phyloP scores from a whole-genome alignment of 768 basidiomycete genomes.

The Mycena maculata region DNA sequence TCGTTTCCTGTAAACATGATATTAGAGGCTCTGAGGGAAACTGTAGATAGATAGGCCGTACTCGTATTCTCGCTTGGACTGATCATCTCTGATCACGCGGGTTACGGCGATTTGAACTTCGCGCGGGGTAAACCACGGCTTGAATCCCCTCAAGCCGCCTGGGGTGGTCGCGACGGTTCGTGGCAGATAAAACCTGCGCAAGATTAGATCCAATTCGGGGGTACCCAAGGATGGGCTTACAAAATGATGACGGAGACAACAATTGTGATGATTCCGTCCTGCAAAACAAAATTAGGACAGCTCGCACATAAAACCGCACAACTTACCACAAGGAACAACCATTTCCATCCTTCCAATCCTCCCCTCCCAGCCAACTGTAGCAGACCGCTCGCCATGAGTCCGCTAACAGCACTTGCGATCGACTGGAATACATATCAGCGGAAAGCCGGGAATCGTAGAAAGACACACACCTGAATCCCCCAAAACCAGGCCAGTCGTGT shows the following conservation, averaged over 20 bases:
- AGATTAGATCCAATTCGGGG: not conserved
- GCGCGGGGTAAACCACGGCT: conserved; percentile 49
- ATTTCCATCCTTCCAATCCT: conserved; percentile 55
- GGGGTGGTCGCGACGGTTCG: conserved; percentile 41
- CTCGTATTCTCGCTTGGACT: conserved; percentile 53
- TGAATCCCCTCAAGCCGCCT: conserved; percentile 48
- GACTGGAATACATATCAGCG: conserved; percentile 21
- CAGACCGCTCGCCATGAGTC: conserved; percentile 54
- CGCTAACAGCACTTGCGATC: conserved; percentile 54
- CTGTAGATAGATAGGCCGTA: conserved; percentile 26
- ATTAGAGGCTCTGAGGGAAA: not conserved
- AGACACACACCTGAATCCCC: conserved; percentile 45
- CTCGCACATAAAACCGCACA: too few species aligned
- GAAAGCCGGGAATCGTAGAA: not conserved
- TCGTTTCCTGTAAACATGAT: conserved; percentile 39
- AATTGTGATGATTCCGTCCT: conserved; percentile 52
- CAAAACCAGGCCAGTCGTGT: conserved; percentile 57
- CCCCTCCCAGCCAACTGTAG: conserved; percentile 49
- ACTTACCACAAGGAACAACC: conserved; percentile 49
- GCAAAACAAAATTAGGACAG: not conserved
- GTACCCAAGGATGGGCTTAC: conserved; percentile 28
- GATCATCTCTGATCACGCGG: conserved; percentile 51
- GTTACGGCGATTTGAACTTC: conserved; percentile 51
- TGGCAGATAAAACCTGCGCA: conserved; percentile 51
- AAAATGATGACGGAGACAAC: conserved; percentile 48